Evolutionary conservation across 768 basidiomycete genomes (phyloP), one percentile per base, ranked within the genome.

Genomic region (Leccinum fibrillosum): DNA sequence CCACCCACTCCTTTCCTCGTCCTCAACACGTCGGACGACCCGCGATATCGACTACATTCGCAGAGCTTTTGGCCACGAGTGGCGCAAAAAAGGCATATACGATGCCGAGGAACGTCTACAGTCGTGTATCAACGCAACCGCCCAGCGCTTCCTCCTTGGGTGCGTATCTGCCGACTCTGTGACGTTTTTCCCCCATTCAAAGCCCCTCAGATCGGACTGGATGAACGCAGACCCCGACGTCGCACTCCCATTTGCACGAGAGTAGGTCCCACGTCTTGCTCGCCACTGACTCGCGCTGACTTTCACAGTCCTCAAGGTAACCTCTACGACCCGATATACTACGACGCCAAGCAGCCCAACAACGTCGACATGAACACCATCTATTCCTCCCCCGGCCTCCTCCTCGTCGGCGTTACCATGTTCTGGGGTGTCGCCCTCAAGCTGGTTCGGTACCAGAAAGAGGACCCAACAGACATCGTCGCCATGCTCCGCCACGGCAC

Each of bases 221-320:
- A 88, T 90, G 88, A 89, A 89, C 56, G 80, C 83, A 4, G 84
- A 88, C 61, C 84, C 88, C 0, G 88, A 90, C 61, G 77, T 88
- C 13, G 85, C 88, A 2, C 75, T 90, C 50, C 88, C 88, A 15
- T 80, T 85, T 79, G 81, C 83, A 19, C 69, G 73, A 58, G 83
- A 86, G 84, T 88, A 65, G 71, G 86, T 67, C 49, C 50, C 51
- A 53, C 51, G 39, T 25, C 26, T 37, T 9, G 17, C 17, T 28
- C 1, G 25, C 45, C 53, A 56, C 59, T 49, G 49, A 45, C 42
- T 50, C 63, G 51, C 30, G 56, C 53, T 67, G 52, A 63, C 35
- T 4, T 7, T 17, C n/a, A 48, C 62, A 72, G 71, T 48, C 49
- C 63, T 9, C 50, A 49, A 2, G 71, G 71, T 6, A 62, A 63